These are phyloP conservation scores for Xylaria longipes DNA, from an alignment of 495 filamentous ascomycete genomes.

Conservation along the genomic window DNA sequence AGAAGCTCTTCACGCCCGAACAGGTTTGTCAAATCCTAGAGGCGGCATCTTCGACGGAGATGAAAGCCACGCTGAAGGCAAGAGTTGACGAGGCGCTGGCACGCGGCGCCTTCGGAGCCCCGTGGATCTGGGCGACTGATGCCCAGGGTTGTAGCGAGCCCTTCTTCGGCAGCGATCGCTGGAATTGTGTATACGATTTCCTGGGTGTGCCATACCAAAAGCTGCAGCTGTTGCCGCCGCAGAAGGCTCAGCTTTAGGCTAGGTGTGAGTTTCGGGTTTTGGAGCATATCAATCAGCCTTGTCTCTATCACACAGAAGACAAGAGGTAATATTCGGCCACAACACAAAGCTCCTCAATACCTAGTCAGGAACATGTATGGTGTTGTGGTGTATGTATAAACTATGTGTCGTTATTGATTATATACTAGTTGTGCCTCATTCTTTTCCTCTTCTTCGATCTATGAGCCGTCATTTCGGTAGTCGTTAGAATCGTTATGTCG, in stretches of 20 bases:
- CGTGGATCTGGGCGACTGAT: conserved; percentile 78
- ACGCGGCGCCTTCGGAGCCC: conserved; percentile 73
- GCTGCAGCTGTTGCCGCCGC: conserved; percentile 11
- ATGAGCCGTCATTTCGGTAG: conserved; percentile 2
- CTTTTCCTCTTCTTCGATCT: conserved; percentile 9
- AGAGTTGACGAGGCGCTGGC: conserved; percentile 66
- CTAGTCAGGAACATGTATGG: background rate
- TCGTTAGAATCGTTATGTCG: conserved; percentile 26
- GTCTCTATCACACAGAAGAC: background rate
- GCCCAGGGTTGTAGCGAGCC: conserved; percentile 63
- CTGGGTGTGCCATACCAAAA: conserved; percentile 47
- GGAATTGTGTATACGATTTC: conserved; percentile 49
- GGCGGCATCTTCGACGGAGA: conserved; percentile 53
- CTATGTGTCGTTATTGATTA: conserved; percentile 1
- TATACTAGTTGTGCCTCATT: background rate
- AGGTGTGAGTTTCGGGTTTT: background rate
- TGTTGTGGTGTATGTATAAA: background rate
- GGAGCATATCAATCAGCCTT: background rate
- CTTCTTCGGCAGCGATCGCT: conserved; percentile 82
- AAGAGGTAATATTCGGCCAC: background rate
- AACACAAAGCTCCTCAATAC: background rate
- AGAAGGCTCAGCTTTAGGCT: conserved; percentile 9
- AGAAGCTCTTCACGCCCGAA: conserved; percentile 36
- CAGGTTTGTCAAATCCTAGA: conserved; percentile 58
- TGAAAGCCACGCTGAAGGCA: conserved; percentile 64